Percentiles rank a stretch among this genome's conserved stretches.
These are phyloP conservation scores for Linnemannia schmuckeri DNA, from an alignment of 192 early-diverging fungal species.

Conservation along the genomic window DNA sequence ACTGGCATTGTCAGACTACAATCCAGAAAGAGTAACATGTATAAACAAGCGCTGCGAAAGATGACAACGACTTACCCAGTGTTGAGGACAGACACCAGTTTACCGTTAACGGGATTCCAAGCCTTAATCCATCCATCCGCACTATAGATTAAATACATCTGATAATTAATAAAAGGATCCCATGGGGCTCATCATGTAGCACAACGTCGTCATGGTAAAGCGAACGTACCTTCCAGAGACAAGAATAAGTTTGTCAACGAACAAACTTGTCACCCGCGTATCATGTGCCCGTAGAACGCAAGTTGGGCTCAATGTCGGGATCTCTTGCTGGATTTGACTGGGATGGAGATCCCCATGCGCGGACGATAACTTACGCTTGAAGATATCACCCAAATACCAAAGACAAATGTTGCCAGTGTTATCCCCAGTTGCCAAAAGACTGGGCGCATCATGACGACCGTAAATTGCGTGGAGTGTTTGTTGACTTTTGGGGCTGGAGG, in stretches of 20 bases:
- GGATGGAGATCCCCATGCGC: slow-evolving; percentile 10
- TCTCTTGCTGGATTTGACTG: slow-evolving; percentile 13
- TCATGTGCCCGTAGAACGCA: slow-evolving; percentile 42
- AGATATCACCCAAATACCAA: slow-evolving; percentile 62
- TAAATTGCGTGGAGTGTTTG: not conserved
- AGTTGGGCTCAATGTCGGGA: slow-evolving; percentile 9
- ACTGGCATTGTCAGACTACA: not conserved
- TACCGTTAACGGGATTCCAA: slow-evolving; percentile 67
- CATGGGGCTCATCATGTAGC: not conserved
- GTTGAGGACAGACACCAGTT: slow-evolving; percentile 54
- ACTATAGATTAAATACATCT: slow-evolving; percentile 22
- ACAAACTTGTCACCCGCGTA: slow-evolving; percentile 28
- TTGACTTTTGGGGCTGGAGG: not conserved
- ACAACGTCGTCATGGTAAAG: not conserved
- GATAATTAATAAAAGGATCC: not conserved
- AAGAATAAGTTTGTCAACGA: slow-evolving; percentile 43
- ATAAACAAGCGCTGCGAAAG: not conserved
- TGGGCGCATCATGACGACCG: slow-evolving; percentile 28
- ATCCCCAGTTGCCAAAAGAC: slow-evolving; percentile 67
- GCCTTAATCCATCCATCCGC: slow-evolving; percentile 70
- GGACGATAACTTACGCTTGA: slow-evolving; percentile 18
- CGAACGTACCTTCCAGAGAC: slow-evolving; percentile 45
- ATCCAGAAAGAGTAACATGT: not conserved
- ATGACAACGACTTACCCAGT: slow-evolving; percentile 40
- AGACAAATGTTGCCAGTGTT: slow-evolving; percentile 63